Conservation (phyloP, 768 basidiomycete species). For the Kwoniella sp. region DNA sequence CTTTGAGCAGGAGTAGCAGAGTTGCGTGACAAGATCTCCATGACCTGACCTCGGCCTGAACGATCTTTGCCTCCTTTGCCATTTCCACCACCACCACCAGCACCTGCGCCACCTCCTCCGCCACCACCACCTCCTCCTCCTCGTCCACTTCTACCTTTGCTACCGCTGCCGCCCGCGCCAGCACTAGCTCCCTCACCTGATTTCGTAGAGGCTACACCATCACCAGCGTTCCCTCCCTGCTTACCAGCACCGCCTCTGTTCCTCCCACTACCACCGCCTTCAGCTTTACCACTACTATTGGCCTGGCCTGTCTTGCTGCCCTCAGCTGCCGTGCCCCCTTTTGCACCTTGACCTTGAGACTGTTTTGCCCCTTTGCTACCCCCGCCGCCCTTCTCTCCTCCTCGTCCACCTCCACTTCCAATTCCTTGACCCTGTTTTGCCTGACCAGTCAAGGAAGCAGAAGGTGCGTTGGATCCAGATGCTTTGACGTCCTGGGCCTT, state of each 20-base stretch:
- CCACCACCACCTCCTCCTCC: conserved; percentile 11
- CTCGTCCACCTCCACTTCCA: neutral
- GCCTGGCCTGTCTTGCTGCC: neutral
- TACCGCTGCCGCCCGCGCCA: neutral
- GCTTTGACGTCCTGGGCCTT: neutral
- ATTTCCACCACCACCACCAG: conserved; percentile 15
- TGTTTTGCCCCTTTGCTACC: neutral
- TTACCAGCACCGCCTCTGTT: neutral
- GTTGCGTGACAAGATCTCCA: conserved; percentile 26
- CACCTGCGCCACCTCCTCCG: conserved; percentile 15
- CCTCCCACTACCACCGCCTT: neutral
- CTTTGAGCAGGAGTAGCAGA: conserved; percentile 3
- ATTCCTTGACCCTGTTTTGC: neutral
- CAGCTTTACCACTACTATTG: neutral
- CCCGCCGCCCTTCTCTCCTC: neutral
- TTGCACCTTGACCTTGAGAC: neutral
- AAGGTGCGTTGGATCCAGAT: neutral
- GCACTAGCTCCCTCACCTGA: neutral
- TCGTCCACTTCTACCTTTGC: neutral
- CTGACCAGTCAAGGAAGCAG: neutral
- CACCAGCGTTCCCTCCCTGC: neutral
- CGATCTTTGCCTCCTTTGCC: conserved; percentile 29
- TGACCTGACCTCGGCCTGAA: conserved; percentile 26
- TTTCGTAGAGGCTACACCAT: neutral
- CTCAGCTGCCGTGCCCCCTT: neutral